These are phyloP conservation scores for Parietaria judaica DNA, from an alignment of 306 rosid species.

Conservation along the genomic window DNA sequence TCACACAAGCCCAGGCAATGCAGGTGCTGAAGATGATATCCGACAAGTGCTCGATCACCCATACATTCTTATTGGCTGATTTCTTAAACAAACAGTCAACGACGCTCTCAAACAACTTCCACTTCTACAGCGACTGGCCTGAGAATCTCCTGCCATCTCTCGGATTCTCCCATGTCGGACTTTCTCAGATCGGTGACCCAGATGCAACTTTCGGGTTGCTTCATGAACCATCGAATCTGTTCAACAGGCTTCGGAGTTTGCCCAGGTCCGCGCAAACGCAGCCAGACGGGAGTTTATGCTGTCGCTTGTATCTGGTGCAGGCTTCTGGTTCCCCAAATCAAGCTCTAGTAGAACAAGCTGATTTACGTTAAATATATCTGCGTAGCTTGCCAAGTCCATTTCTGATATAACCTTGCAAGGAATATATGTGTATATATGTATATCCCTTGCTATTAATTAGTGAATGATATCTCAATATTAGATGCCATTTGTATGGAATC, in stretches of 20 bases:
- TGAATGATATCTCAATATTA: constrained; percentile 22
- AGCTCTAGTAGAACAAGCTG: constrained; percentile 17
- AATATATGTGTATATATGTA: constrained; percentile 15
- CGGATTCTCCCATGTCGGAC: constrained; percentile 64
- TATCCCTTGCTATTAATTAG: constrained; percentile 44
- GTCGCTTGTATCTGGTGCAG: constrained; percentile 82
- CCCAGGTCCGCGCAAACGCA: constrained; percentile 73
- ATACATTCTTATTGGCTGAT: constrained; percentile 77
- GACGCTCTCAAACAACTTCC: constrained; percentile 55
- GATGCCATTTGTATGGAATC: constrained; percentile 15
- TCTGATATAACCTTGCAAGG: constrained; percentile 57
- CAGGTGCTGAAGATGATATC: constrained; percentile 71
- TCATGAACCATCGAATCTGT: constrained; percentile 67
- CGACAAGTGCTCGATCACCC: constrained; percentile 56
- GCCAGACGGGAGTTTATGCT: constrained; percentile 92
- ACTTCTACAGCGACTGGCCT: constrained; percentile 98
- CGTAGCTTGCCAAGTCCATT: constrained; percentile 52
- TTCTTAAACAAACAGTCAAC: constrained; percentile 92
- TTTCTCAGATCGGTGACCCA: constrained; percentile 95
- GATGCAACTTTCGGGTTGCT: constrained; percentile 91
- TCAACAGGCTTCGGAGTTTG: constrained; percentile 77
- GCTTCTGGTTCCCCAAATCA: constrained; percentile 84
- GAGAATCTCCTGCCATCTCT: constrained; percentile 90
- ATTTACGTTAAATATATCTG: constrained; percentile 36
- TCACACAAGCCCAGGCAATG: constrained; percentile 65